Evolutionary conservation across 805 yeast genomes (phyloP).

Genomic region (Metschnikowia picachoensis): DNA sequence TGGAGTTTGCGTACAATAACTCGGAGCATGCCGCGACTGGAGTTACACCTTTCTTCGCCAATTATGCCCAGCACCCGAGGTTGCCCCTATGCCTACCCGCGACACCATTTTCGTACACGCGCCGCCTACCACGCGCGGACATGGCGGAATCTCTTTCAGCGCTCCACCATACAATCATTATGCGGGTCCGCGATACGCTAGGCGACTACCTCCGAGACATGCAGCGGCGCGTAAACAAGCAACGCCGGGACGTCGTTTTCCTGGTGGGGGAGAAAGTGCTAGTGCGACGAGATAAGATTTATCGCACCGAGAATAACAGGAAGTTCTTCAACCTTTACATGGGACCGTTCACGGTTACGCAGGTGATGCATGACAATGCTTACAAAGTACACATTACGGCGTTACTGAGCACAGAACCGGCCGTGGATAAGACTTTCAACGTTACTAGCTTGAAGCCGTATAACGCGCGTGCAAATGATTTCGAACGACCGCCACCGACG

Average conservation of each 20-base stretch:
- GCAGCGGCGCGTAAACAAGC: neutral
- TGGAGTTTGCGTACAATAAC: slow-evolving; percentile 1
- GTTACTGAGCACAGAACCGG: neutral
- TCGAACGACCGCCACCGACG: neutral
- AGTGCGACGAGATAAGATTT: neutral
- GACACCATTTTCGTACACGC: too few species aligned
- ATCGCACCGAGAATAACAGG: neutral
- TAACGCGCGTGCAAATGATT: neutral
- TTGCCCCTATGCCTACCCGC: neutral
- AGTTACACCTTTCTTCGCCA: neutral
- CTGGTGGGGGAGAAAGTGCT: neutral
- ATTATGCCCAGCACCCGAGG: neutral
- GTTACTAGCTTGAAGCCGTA: neutral
- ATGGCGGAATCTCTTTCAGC: too few species aligned
- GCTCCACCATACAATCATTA: too few species aligned
- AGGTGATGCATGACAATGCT: neutral
- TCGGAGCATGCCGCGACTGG: neutral
- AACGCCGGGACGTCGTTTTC: neutral
- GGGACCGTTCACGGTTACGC: neutral
- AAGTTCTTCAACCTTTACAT: neutral
- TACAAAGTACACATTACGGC: neutral
- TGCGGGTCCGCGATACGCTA: neutral
- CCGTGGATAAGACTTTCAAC: neutral
- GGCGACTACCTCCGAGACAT: neutral
- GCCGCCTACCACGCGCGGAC: neutral